Conservation (phyloP, 495 filamentous ascomycete species). For the Talaromyces adpressus region DNA sequence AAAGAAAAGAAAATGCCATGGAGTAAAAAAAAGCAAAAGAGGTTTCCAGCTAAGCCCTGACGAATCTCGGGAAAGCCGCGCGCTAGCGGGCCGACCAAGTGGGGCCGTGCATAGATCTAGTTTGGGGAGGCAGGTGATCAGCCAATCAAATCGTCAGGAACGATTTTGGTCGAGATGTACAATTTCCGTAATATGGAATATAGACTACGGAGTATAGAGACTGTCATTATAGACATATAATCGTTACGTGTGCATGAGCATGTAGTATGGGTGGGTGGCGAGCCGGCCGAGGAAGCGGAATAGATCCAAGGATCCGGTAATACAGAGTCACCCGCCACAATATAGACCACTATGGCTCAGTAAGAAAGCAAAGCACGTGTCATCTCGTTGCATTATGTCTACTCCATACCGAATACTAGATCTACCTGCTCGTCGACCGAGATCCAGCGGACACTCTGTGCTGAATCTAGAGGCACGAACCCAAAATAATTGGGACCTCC, state of each 20-base stretch:
- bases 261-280: not conserved
- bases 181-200: not conserved
- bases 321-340: not conserved
- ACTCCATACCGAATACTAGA: not conserved
- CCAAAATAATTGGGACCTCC: not conserved
- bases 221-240: not conserved
- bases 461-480: not conserved
- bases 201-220: not conserved
- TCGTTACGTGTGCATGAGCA: not conserved
- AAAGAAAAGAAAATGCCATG: conserved; percentile 12
- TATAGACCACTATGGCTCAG: not conserved
- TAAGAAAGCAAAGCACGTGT: not conserved
- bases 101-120: not conserved
- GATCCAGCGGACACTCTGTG: not conserved
- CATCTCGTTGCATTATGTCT: not conserved
- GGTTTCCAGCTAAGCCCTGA: conserved; percentile 2
- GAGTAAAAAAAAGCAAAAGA: not conserved
- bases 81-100: conserved; percentile 2
- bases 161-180: not conserved
- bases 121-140: not conserved
- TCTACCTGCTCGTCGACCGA: not conserved
- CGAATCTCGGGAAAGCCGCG: conserved; percentile 10
- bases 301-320: not conserved
- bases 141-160: not conserved
- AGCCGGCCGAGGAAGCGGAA: not conserved